Base-by-base conservation (phyloP, 2,329 filamentous ascomycete genomes). In the Cordyceps farinosa region DNA sequence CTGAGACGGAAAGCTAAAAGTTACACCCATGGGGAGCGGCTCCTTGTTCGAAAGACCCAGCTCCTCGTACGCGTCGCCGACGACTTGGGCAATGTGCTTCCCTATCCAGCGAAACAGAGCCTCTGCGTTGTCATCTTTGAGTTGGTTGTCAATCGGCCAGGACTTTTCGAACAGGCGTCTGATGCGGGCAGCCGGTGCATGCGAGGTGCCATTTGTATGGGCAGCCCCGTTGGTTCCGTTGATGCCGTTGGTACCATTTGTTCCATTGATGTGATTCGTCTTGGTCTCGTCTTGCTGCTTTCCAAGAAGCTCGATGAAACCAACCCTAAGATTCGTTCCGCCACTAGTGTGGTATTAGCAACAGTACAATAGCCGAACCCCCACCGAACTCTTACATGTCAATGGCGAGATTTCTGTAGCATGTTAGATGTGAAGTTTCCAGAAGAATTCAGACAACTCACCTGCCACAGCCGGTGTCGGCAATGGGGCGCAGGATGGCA, bases 91-190 rank as follows among this genome's bases (percentile, higher is more conserved):
- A 68, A 95, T 91, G 70, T 88, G 90, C 68, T 84, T 80, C 32
- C 90, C 91, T 67, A 95, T 91, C 90, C 90, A 95, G n/a, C 82
- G 76, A 73, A 95, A 95, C 2, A 94, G 78, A 63, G 87, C 86
- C 63, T 91, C 87, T 1, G 89, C 86, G 66, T 92, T 88, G 68
- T 92, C 86, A 73, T 84, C 85, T 71, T 92, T 92, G 66, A 92
- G 76, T 61, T 88, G 84, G 48, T 92, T 86, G 54, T 83, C 84
- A 68, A 93, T 93, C 8, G 89, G 85, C 89, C 90, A 92, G 61
- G 84, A 85, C 67, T 82, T 87, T 72, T 92, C 90, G 62, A 91
- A 76, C 5, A 84, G 82, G 53, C 87, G 80, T 42, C 79, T 79
- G 38, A 89, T 78, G 50, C 81, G 81, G 29, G 70, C 47, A n/a